Percentiles rank a stretch among this genome's conserved stretches.
These are phyloP conservation scores for Musa itinerans DNA, from an alignment of 176 grass and related monocot genomes.

Conservation along the genomic window DNA sequence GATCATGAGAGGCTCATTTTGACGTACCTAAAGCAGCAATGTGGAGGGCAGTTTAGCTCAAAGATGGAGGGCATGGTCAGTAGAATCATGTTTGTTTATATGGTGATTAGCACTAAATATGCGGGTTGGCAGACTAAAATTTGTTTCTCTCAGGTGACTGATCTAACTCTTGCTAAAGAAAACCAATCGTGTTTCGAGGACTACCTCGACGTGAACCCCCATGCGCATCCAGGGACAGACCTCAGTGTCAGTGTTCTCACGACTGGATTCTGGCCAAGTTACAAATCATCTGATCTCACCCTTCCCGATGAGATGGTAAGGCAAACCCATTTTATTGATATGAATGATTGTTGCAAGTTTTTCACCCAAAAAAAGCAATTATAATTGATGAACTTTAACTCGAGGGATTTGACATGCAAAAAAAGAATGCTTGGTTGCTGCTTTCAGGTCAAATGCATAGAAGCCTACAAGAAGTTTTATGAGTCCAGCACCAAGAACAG, in stretches of 20 bases:
- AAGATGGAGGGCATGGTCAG: constrained; percentile 76
- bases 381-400: neutral
- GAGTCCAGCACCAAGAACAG: constrained; percentile 87
- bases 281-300: constrained; percentile 90
- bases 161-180: constrained; percentile 70
- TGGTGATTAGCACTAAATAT: neutral
- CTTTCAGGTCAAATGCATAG: constrained; percentile 82
- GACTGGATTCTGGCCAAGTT: constrained; percentile 94
- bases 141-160: constrained; percentile 40
- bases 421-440: too few relatives aligned
- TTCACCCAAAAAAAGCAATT: neutral
- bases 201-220: constrained; percentile 37
- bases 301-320: constrained; percentile 89
- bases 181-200: constrained; percentile 77
- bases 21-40: constrained; percentile 61
- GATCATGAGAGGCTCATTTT: constrained; percentile 64
- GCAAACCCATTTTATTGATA: too few relatives aligned
- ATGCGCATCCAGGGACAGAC: constrained; percentile 63
- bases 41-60: constrained; percentile 60
- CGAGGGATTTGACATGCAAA: too few relatives aligned
- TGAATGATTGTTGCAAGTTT: too few relatives aligned
- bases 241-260: constrained; percentile 80
- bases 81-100: neutral
- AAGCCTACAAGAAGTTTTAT: constrained; percentile 93
- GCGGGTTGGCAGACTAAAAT: neutral